phyloP scores from a whole-genome alignment of 2,329 filamentous ascomycete genomes.

The Xylariaceae sp. region DNA sequence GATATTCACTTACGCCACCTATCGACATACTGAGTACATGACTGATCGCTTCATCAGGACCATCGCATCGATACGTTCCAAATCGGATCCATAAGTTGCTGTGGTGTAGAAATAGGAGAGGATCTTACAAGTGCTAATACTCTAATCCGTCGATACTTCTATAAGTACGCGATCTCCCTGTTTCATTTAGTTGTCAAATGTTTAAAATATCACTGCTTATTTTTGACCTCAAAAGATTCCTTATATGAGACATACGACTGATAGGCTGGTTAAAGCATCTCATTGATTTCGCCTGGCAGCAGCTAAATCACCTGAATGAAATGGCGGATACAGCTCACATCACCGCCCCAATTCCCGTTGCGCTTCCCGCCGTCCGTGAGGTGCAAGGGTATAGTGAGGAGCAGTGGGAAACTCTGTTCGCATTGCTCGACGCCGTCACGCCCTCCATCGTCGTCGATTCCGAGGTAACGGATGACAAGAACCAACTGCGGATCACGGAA shows the following conservation, averaged over 20 bases:
- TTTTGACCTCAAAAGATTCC: too few relatives aligned
- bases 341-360: conserved; percentile 21
- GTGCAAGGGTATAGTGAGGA: conserved; percentile 29
- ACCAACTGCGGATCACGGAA: conserved; percentile 43
- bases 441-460: conserved; percentile 50
- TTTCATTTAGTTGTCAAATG: too few relatives aligned
- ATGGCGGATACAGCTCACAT: conserved; percentile 20
- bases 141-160: too few relatives aligned
- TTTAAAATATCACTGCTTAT: too few relatives aligned
- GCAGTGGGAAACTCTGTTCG: conserved; percentile 51
- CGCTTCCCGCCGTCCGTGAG: conserved; percentile 19
- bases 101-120: too few relatives aligned
- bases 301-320: neutral
- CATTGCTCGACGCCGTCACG: conserved; percentile 53
- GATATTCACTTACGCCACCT: too few relatives aligned
- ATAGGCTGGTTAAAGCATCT: neutral
- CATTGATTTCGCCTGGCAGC: neutral
- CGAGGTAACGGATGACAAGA: conserved; percentile 33
- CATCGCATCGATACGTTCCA: too few relatives aligned
- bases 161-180: too few relatives aligned
- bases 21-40: too few relatives aligned
- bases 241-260: neutral
- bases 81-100: too few relatives aligned
- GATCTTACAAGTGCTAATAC: too few relatives aligned
- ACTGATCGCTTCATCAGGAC: too few relatives aligned